phyloP scores from a whole-genome alignment of 140 eudicot species.

The Stevia rebaudiana region DNA sequence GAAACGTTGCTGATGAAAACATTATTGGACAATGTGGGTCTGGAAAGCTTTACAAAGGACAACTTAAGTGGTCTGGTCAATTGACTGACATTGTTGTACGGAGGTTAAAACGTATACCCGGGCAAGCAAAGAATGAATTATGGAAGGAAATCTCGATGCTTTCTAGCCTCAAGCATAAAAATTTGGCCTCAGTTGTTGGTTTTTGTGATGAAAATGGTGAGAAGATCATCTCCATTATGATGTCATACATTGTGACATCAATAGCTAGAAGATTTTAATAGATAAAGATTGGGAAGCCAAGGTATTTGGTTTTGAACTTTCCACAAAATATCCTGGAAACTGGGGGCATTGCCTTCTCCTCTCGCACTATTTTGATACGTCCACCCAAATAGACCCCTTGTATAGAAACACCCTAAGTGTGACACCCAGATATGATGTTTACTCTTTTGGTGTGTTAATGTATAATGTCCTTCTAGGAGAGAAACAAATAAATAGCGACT shows the following conservation, averaged over 20 bases:
- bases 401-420: not conserved
- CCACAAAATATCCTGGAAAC: constrained; percentile 7
- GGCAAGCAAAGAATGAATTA: not conserved
- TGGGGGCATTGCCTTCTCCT: constrained; percentile 1
- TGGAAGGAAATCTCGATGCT: not conserved
- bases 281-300: constrained; percentile 21
- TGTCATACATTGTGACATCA: constrained; percentile 2
- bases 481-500: not conserved
- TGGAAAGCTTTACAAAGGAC: not conserved
- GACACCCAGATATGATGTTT: constrained; percentile 23
- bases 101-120: not conserved
- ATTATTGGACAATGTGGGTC: not conserved
- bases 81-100: not conserved
- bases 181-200: not conserved
- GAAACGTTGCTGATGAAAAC: not conserved
- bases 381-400: too few relatives aligned
- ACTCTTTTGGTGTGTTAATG: constrained; percentile 26
- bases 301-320: constrained; percentile 24
- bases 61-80: not conserved
- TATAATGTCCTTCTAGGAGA: constrained; percentile 13
- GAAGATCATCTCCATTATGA: not conserved
- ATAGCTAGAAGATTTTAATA: constrained; percentile 15
- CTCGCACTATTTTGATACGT: constrained; percentile 5
- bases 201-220: not conserved
- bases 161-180: not conserved